Percentiles rank a stretch among this genome's conserved stretches.
Evolutionary conservation across 2,329 filamentous ascomycete genomes (phyloP).

Genomic region (Paecilomyces sp.): DNA sequence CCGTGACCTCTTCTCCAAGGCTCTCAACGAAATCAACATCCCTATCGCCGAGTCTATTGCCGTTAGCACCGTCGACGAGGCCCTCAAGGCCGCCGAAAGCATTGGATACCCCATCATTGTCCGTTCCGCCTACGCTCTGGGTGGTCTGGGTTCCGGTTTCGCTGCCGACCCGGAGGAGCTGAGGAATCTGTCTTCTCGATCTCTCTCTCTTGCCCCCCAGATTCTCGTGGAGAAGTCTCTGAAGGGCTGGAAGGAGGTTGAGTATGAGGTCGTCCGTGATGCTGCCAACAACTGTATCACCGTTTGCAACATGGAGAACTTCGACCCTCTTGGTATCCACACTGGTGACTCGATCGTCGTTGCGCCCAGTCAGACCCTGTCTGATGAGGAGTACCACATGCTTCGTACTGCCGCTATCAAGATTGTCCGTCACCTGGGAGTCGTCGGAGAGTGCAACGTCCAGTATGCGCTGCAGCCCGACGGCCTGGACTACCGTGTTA

Average conservation of each 20-base stretch:
- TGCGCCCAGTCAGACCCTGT: constrained; percentile 91
- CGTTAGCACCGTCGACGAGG: constrained; percentile 84
- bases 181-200: constrained; percentile 84
- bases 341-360: constrained; percentile 99
- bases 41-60: constrained; percentile 96
- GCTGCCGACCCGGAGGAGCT: constrained; percentile 92
- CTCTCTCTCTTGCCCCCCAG: constrained; percentile 87
- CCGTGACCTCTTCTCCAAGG: constrained; percentile 90
- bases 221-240: constrained; percentile 97
- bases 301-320: constrained; percentile 99
- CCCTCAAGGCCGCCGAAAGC: constrained; percentile 73
- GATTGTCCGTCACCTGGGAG: constrained; percentile 92
- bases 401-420: constrained; percentile 95
- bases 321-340: constrained; percentile 93
- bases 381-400: constrained; percentile 99
- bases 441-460: constrained; percentile 97
- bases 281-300: constrained; percentile 98
- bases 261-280: constrained; percentile 97
- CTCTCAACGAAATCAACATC: constrained; percentile 93
- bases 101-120: constrained; percentile 98
- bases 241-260: constrained; percentile 99
- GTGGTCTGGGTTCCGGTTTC: constrained; percentile 93
- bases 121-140: constrained; percentile 90
- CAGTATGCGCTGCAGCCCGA: constrained; percentile 96
- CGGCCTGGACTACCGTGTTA: constrained; percentile 95